These are phyloP conservation scores for Microglena sp. DNA, from an alignment of 139 green algal species.

Conservation along the genomic window DNA sequence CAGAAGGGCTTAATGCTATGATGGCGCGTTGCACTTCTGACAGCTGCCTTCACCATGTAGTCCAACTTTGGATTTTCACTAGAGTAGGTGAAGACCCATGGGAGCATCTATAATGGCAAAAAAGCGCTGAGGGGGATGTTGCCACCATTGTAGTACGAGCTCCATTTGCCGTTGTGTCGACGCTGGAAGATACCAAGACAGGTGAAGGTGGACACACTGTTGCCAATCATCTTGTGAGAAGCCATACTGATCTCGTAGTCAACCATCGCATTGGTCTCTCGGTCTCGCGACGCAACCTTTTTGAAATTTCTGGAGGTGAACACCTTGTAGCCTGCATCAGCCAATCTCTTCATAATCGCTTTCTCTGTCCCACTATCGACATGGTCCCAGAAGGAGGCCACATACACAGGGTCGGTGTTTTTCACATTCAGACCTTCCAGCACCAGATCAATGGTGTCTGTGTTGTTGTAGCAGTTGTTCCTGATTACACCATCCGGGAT, in stretches of 20 bases:
- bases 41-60: constrained; percentile 29
- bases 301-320: neutral
- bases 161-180: constrained; percentile 19
- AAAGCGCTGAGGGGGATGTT: constrained; percentile 26
- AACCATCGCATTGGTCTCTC: constrained; percentile 6
- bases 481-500: constrained; percentile 8
- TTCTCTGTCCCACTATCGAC: constrained; percentile 4
- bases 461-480: constrained; percentile 44
- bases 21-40: neutral
- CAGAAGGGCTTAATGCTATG: constrained; percentile 20
- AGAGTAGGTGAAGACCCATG: constrained; percentile 41
- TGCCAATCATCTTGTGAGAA: constrained; percentile 26
- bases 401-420: constrained; percentile 10
- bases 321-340: constrained; percentile 11
- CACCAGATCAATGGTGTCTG: constrained; percentile 4
- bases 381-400: constrained; percentile 17
- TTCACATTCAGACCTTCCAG: neutral
- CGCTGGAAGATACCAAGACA: constrained; percentile 41
- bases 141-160: constrained; percentile 41
- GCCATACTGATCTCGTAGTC: constrained; percentile 16
- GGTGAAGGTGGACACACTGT: constrained; percentile 35
- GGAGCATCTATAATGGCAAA: constrained; percentile 17
- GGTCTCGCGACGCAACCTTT: neutral
- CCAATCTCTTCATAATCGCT: neutral
- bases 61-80: constrained; percentile 17